phyloP scores from a whole-genome alignment of 176 grass and related monocot genomes.

The Thalia dealbata region DNA sequence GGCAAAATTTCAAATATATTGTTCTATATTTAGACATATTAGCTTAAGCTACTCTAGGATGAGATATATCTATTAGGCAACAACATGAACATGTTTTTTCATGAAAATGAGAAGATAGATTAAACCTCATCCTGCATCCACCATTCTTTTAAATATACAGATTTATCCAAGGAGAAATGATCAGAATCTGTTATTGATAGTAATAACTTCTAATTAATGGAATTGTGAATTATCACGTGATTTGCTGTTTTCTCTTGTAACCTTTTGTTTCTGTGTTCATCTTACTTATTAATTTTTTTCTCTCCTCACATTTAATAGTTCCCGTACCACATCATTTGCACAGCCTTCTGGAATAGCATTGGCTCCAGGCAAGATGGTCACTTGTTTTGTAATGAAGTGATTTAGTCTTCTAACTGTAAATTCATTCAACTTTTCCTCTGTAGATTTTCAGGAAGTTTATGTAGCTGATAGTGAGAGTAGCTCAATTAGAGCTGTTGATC shows the following conservation, averaged over 20 bases:
- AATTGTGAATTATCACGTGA: no score
- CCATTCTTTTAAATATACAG: no score
- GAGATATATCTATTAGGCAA: no score
- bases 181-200: no score
- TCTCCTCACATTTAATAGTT: slow-evolving; percentile 36
- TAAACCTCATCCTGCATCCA: no score
- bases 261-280: background rate
- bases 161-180: no score
- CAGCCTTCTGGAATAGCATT: slow-evolving; percentile 93
- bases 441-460: slow-evolving; percentile 68
- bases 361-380: slow-evolving; percentile 41
- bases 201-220: no score
- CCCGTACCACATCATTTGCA: slow-evolving; percentile 65
- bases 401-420: background rate
- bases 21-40: no score
- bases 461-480: slow-evolving; percentile 98
- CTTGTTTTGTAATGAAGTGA: background rate
- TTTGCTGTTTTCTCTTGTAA: background rate
- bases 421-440: slow-evolving; percentile 4
- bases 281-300: slow-evolving; percentile 7
- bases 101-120: no score
- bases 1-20: no score
- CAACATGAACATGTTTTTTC: no score
- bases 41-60: no score
- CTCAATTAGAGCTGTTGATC: slow-evolving; percentile 86